phyloP scores from a whole-genome alignment of 164 flowering plant species.

The Dillenia suffruticosa region DNA sequence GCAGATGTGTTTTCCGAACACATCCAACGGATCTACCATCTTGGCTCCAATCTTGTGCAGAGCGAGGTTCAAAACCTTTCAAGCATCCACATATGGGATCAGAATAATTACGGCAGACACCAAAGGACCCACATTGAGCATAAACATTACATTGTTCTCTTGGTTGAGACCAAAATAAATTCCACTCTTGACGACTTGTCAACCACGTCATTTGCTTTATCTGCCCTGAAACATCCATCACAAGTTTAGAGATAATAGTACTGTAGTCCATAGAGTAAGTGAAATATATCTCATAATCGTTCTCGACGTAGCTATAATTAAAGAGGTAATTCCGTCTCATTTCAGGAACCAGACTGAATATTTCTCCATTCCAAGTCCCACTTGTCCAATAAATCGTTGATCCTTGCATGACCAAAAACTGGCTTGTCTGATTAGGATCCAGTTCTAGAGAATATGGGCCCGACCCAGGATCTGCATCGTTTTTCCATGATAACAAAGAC shows the following conservation, averaged over 20 bases:
- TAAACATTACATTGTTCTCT: constrained; percentile 15
- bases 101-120: constrained; percentile 6
- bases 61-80: constrained; percentile 19
- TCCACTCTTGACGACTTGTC: constrained; percentile 9
- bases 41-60: constrained; percentile 6
- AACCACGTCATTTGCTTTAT: constrained; percentile 13
- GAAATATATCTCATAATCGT: constrained; percentile 17
- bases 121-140: constrained; percentile 16
- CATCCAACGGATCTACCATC: constrained; percentile 12
- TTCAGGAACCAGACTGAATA: constrained; percentile 17
- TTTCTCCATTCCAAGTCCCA: constrained; percentile 18
- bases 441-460: neutral
- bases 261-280: constrained; percentile 2
- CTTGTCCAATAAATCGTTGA: constrained; percentile 12
- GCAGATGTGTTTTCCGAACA: constrained; percentile 7
- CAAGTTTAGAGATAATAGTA: constrained; percentile 5
- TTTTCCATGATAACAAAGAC: neutral
- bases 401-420: constrained; percentile 8
- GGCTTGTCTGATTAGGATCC: constrained; percentile 8
- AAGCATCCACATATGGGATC: constrained; percentile 12
- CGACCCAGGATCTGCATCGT: neutral
- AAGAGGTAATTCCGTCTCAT: constrained; percentile 4
- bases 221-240: constrained; percentile 13
- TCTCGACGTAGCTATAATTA: constrained; percentile 11
- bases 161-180: constrained; percentile 18